A percentile compares a stretch with the other conserved stretches of the same genome.
Conservation (phyloP, 2,329 filamentous ascomycete species). For the Alternaria angustiovoidea region DNA sequence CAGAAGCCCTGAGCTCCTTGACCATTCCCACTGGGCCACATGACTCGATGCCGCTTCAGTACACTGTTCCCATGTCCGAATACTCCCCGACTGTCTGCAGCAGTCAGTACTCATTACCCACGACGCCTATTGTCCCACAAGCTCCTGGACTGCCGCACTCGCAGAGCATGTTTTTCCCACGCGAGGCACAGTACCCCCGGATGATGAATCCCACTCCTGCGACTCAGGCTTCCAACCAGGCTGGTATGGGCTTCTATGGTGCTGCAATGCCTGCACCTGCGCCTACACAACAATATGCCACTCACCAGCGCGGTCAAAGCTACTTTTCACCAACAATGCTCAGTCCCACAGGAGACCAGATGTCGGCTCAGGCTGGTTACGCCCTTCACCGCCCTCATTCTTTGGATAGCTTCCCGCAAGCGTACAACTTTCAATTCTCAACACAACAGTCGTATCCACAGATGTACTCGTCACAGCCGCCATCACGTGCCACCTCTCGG, state of each 20-base stretch:
- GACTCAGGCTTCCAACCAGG: conserved; percentile 20
- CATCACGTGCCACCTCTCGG: conserved; percentile 32
- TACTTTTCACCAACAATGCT: conserved; percentile 32
- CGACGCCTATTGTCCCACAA: conserved; percentile 33
- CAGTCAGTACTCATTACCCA: conserved; percentile 38
- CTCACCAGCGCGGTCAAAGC: conserved; percentile 32
- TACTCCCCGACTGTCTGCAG: conserved; percentile 33
- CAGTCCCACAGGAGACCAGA: conserved; percentile 31
- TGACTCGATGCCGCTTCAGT: conserved; percentile 27
- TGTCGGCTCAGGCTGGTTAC: conserved; percentile 23
- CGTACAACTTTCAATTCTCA: conserved; percentile 29
- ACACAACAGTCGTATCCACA: conserved; percentile 32
- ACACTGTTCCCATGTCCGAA: conserved; percentile 29
- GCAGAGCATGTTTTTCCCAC: conserved; percentile 29
- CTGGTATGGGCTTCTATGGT: conserved; percentile 20
- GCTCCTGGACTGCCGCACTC: conserved; percentile 32
- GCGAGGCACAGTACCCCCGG: conserved; percentile 24
- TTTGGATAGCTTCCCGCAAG: conserved; percentile 34
- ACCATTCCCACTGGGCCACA: conserved; percentile 24
- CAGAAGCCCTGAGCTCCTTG: conserved; percentile 31
- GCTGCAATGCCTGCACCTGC: conserved; percentile 15
- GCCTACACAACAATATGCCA: conserved; percentile 21
- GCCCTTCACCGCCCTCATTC: conserved; percentile 36
- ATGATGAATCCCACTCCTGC: conserved; percentile 16
- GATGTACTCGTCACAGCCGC: conserved; percentile 36